phyloP scores from a whole-genome alignment of 75 land plant genomes.

The Selaginella moellendorffii region DNA sequence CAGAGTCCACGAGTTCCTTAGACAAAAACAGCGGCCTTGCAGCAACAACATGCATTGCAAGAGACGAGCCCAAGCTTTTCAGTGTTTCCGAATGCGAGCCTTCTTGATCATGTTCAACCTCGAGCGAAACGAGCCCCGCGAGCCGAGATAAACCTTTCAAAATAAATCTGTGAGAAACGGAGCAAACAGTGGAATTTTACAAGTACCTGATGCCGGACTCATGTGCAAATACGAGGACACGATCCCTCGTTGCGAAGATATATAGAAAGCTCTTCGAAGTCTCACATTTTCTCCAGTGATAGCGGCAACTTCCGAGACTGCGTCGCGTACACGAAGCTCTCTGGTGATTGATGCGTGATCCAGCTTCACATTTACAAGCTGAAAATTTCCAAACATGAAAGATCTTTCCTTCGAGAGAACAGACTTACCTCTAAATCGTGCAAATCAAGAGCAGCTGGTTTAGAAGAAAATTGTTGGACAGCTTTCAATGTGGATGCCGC shows the following conservation, averaged over 20 bases:
- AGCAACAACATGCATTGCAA: too few relatives aligned
- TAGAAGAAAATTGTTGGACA: slow-evolving; percentile 11
- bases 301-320: slow-evolving; percentile 78
- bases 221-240: slow-evolving; percentile 83
- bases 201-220: slow-evolving; percentile 73
- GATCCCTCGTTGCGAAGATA: slow-evolving; percentile 47
- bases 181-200: too few relatives aligned
- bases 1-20: too few relatives aligned
- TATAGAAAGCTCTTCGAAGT: slow-evolving; percentile 49
- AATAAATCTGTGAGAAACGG: too few relatives aligned
- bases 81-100: too few relatives aligned
- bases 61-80: too few relatives aligned
- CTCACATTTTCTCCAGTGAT: slow-evolving; percentile 94
- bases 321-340: slow-evolving; percentile 65
- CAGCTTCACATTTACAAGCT: slow-evolving; percentile 38
- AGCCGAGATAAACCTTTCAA: too few relatives aligned
- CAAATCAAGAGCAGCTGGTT: slow-evolving; percentile 26
- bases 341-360: slow-evolving; percentile 62
- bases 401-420: too few relatives aligned
- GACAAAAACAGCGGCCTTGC: too few relatives aligned
- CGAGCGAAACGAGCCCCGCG: too few relatives aligned
- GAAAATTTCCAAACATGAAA: too few relatives aligned
- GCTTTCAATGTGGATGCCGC: slow-evolving; percentile 35
- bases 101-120: too few relatives aligned
- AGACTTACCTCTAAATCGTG: slow-evolving; percentile 48